These are phyloP conservation scores for Ceratobasidium sp. DNA, from an alignment of 1,284 basidiomycete genomes.

Conservation along the genomic window DNA sequence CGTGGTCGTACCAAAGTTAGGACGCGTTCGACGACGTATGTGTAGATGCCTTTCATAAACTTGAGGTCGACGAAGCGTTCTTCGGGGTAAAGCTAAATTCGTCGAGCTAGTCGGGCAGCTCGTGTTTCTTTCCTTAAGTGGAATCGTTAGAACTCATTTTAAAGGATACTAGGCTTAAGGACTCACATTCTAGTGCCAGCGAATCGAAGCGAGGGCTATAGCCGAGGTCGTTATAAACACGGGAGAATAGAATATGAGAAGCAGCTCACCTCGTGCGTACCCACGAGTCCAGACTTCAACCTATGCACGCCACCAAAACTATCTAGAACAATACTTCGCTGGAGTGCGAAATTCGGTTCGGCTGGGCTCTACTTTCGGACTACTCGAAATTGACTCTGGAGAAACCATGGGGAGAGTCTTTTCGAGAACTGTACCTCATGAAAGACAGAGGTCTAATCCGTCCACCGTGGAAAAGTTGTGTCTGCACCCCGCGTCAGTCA, in stretches of 20 bases:
- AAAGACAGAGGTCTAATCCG: no score
- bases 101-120: conserved; percentile 91
- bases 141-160: background rate
- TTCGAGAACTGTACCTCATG: no score
- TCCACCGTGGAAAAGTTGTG: no score
- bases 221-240: conserved; percentile 72
- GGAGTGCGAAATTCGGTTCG: no score
- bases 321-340: conserved; percentile 56
- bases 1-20: conserved; percentile 88
- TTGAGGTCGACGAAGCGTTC: conserved; percentile 73
- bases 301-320: conserved; percentile 57
- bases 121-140: conserved; percentile 74
- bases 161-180: background rate
- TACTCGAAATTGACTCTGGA: no score
- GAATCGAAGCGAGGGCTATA: no score
- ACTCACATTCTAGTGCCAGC: conserved; percentile 82
- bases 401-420: no score
- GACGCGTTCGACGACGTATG: conserved; percentile 78
- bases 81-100: conserved; percentile 94
- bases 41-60: conserved; percentile 80
- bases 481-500: no score
- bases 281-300: conserved; percentile 81
- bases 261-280: conserved; percentile 84
- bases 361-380: no score
- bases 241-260: background rate